A percentile compares a stretch with the other conserved stretches of the same genome.
Conservation (phyloP, 2,329 filamentous ascomycete genomes). For the Arthrobotrys conoides region DNA sequence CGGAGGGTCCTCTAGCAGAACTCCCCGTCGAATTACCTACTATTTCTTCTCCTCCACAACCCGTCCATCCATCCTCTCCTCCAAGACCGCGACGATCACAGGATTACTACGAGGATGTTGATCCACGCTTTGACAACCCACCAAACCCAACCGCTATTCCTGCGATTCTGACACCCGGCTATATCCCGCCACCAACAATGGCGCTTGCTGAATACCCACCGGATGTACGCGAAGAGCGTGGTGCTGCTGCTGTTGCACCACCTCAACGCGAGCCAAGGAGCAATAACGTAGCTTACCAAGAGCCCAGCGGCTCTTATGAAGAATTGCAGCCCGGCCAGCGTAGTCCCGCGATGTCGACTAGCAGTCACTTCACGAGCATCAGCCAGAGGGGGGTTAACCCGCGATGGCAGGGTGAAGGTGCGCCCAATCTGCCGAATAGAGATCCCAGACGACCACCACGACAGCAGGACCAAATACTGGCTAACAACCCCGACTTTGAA, state of each 20-base stretch:
- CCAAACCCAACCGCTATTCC: constrained; percentile 62
- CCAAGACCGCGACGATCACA: constrained; percentile 59
- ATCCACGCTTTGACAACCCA: constrained; percentile 77
- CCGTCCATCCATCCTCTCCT: constrained; percentile 29
- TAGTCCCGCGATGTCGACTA: constrained; percentile 83
- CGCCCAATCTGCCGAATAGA: constrained; percentile 47
- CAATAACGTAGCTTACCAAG: constrained; percentile 64
- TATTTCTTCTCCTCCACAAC: constrained; percentile 33
- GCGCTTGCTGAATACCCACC: constrained; percentile 58
- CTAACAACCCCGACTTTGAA: constrained; percentile 85
- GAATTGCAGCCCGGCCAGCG: constrained; percentile 75
- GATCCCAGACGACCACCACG: constrained; percentile 63
- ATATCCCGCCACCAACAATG: constrained; percentile 50
- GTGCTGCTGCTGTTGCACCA: constrained; percentile 63
- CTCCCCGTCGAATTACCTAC: constrained; percentile 63
- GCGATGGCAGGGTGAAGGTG: constrained; percentile 75
- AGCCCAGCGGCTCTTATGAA: constrained; percentile 72
- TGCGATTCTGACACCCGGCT: constrained; percentile 47
- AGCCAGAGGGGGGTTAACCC: constrained; percentile 91
- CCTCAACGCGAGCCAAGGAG: constrained; percentile 63
- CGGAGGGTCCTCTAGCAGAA: constrained; percentile 49
- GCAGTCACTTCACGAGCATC: constrained; percentile 89
- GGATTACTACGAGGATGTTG: constrained; percentile 92
- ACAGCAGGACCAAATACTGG: constrained; percentile 59
- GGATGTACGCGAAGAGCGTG: constrained; percentile 64